Percentiles rank a stretch among this genome's conserved stretches.
Evolutionary conservation across 805 yeast genomes (phyloP).

Genomic region (Monosporozyma aerobia): DNA sequence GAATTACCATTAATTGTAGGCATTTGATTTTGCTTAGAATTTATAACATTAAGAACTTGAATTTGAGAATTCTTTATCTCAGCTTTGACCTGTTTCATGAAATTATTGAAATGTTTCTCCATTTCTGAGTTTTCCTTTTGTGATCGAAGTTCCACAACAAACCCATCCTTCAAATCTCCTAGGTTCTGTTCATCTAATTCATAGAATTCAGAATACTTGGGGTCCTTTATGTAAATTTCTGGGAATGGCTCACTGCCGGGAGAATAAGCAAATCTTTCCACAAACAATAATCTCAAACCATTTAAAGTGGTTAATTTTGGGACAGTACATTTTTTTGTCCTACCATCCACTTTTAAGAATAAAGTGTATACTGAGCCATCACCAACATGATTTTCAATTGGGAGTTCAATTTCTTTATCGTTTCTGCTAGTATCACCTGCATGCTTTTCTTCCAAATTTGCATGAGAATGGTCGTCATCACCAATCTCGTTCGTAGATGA

Average conservation of each 20-base stretch:
- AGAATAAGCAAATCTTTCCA: slow-evolving; percentile 79
- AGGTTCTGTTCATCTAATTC: slow-evolving; percentile 68
- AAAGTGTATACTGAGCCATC: slow-evolving; percentile 18
- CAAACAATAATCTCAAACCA: slow-evolving; percentile 59
- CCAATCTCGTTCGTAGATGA: neutral
- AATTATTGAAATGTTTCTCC: slow-evolving; percentile 4
- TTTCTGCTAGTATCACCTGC: neutral
- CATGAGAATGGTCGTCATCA: neutral
- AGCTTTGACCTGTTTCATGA: slow-evolving; percentile 7
- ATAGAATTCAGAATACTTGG: slow-evolving; percentile 49
- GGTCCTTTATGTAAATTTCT: slow-evolving; percentile 63
- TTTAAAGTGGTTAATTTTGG: slow-evolving; percentile 29
- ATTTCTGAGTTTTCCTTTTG: neutral
- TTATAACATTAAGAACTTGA: neutral
- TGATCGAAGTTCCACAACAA: slow-evolving; percentile 43
- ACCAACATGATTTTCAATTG: neutral
- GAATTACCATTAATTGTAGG: neutral
- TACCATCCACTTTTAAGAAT: slow-evolving; percentile 42
- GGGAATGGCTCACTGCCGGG: slow-evolving; percentile 70
- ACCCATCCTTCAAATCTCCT: slow-evolving; percentile 49
- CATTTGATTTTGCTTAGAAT: neutral
- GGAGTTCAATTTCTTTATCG: neutral
- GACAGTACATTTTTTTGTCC: slow-evolving; percentile 43
- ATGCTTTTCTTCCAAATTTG: neutral
- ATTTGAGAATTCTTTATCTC: slow-evolving; percentile 12